Conservation (phyloP, 78 protist species). For the Anaeramoeba flamelloides region DNA sequence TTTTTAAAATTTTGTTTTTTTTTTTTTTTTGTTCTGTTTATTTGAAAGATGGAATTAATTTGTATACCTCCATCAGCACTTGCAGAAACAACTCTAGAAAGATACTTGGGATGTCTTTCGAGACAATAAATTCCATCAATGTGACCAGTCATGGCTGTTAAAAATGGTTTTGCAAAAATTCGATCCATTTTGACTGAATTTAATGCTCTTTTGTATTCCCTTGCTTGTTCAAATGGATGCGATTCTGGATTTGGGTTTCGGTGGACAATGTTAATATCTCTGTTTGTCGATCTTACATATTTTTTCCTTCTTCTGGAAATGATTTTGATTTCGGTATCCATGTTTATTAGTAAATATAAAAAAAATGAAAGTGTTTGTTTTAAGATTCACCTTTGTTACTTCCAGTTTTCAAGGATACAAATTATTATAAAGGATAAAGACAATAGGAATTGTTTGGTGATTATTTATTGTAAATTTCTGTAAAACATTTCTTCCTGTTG, state of each 20-base stretch:
- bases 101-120: slow-evolving; percentile 1
- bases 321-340: slow-evolving; percentile 53
- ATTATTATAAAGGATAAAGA: too few species aligned
- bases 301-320: slow-evolving; percentile 42
- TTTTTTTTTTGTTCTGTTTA: too few species aligned
- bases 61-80: slow-evolving; percentile 25
- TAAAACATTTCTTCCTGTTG: too few species aligned
- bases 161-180: slow-evolving; percentile 78
- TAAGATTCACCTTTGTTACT: too few species aligned
- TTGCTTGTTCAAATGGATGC: slow-evolving; percentile 72
- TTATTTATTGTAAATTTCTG: too few species aligned
- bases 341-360: too few species aligned
- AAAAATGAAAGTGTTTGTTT: too few species aligned
- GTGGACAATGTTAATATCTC: slow-evolving; percentile 33
- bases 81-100: slow-evolving; percentile 11
- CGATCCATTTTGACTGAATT: slow-evolving; percentile 68
- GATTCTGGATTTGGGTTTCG: slow-evolving; percentile 53
- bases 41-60: too few species aligned
- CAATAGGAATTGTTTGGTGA: too few species aligned
- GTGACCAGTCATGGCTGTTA: slow-evolving; percentile 57
- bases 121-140: slow-evolving; percentile 42
- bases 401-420: too few species aligned
- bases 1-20: too few species aligned
- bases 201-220: slow-evolving; percentile 61
- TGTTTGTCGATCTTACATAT: slow-evolving; percentile 14